Conservation (phyloP, 2,329 filamentous ascomycete species). For the Zopfia rhizophila region DNA sequence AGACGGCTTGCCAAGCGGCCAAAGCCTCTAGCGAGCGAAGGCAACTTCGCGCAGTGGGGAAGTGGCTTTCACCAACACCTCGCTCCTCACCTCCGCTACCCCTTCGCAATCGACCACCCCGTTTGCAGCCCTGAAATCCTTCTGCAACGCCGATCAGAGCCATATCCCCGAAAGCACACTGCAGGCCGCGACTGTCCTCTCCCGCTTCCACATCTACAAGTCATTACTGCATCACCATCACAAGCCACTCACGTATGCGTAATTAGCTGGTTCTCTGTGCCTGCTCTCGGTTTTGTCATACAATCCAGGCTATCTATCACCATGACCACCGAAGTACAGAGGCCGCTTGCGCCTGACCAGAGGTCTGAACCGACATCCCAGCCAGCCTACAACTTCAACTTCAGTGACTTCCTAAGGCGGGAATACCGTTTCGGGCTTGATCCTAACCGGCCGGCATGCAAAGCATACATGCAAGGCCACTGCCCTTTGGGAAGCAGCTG, state of each 20-base stretch:
- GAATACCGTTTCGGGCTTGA: conserved; percentile 88
- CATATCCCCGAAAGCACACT: no score
- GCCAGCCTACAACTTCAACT: conserved; percentile 75
- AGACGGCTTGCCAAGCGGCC: no score
- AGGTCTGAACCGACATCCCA: conserved; percentile 38
- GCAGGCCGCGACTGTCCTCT: no score
- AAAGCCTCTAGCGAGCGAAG: no score
- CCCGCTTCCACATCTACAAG: not conserved
- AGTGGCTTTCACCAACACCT: not conserved
- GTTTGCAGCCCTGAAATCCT: not conserved
- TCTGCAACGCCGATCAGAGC: not conserved
- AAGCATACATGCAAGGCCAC: conserved; percentile 84
- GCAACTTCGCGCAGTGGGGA: no score
- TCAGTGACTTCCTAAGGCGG: conserved; percentile 83
- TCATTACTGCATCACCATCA: not conserved
- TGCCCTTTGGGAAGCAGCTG: conserved; percentile 88
- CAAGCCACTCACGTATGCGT: not conserved
- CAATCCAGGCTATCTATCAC: not conserved
- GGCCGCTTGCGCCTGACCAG: conserved; percentile 35
- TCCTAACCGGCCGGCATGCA: conserved; percentile 76
- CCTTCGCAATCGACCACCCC: not conserved
- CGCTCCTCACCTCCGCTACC: not conserved
- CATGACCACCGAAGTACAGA: conserved; percentile 45
- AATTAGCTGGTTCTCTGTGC: not conserved
- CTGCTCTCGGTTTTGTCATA: not conserved